Conservation (phyloP, 2,329 filamentous ascomycete species). For the Beauveria varroae region DNA sequence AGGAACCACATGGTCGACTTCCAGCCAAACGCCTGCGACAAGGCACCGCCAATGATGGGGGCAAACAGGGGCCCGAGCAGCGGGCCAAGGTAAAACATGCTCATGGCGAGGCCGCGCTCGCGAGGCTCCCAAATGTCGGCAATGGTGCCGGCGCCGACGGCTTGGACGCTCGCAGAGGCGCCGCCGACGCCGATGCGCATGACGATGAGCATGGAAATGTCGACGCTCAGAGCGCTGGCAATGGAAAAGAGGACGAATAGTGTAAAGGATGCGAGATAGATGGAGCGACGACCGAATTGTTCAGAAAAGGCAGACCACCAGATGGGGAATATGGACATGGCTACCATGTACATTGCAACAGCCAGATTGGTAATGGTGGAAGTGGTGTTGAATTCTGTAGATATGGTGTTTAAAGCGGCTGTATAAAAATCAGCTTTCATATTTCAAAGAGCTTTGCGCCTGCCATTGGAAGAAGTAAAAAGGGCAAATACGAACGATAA, state of each 20-base stretch:
- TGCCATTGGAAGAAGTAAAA: background rate
- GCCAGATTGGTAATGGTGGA: conserved; percentile 7
- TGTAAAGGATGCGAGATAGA: conserved; percentile 62
- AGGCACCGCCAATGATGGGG: conserved; percentile 63
- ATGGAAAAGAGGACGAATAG: conserved; percentile 61
- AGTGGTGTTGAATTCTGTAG: background rate
- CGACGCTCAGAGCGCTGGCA: conserved; percentile 55
- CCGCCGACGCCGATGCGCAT: conserved; percentile 65
- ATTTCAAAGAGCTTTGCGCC: too few relatives aligned
- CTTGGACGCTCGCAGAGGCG: conserved; percentile 52
- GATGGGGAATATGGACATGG: conserved; percentile 67
- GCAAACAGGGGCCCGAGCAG: conserved; percentile 61
- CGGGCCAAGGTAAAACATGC: conserved; percentile 68
- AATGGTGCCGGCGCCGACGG: background rate
- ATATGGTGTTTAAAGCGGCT: background rate
- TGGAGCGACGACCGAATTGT: conserved; percentile 55
- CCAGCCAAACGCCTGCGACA: conserved; percentile 61
- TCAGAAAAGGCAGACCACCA: conserved; percentile 80
- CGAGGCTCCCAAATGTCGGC: conserved; percentile 54
- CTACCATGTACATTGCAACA: conserved; percentile 44
- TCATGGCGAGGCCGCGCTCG: conserved; percentile 65
- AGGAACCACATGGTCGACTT: conserved; percentile 67
- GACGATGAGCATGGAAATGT: conserved; percentile 63
- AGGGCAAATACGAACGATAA: conserved; percentile 51
- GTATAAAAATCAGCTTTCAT: background rate